Evolutionary conservation across 208 protist species (phyloP).

Genomic region (Trichomonas vaginalis): DNA sequence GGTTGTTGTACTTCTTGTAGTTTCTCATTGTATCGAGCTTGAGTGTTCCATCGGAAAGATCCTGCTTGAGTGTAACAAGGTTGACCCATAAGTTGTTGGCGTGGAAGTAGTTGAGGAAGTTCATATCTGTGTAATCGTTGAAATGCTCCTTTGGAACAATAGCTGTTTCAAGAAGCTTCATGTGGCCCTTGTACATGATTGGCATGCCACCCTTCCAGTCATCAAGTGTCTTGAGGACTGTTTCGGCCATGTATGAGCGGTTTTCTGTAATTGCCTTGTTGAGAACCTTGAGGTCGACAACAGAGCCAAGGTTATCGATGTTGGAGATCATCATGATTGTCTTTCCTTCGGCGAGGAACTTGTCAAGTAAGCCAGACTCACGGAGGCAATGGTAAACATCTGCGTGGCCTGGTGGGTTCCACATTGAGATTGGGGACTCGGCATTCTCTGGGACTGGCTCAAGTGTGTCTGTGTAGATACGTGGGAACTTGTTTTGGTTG

Average conservation of each 20-base stretch:
- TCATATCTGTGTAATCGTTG: slow-evolving; percentile 47
- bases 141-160: not conserved
- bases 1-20: slow-evolving; percentile 30
- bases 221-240: not conserved
- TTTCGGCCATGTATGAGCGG: not conserved
- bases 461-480: not conserved
- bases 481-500: not conserved
- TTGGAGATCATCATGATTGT: slow-evolving; percentile 97
- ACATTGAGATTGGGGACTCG: slow-evolving; percentile 40
- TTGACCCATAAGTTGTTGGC: slow-evolving; percentile 97
- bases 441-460: not conserved
- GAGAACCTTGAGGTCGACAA: slow-evolving; percentile 45
- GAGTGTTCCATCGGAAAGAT: slow-evolving; percentile 10
- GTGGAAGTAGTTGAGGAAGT: slow-evolving; percentile 94
- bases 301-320: slow-evolving; percentile 91
- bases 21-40: slow-evolving; percentile 34
- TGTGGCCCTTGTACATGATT: not conserved
- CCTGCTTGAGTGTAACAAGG: slow-evolving; percentile 41
- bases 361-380: slow-evolving; percentile 55
- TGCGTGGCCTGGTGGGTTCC: slow-evolving; percentile 93
- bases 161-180: not conserved
- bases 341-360: slow-evolving; percentile 44
- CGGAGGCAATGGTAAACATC: slow-evolving; percentile 82
- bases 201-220: not conserved
- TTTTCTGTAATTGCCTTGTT: slow-evolving; percentile 39